Conservation (phyloP, 257 asterid genomes). For the Solanum appendiculatum region DNA sequence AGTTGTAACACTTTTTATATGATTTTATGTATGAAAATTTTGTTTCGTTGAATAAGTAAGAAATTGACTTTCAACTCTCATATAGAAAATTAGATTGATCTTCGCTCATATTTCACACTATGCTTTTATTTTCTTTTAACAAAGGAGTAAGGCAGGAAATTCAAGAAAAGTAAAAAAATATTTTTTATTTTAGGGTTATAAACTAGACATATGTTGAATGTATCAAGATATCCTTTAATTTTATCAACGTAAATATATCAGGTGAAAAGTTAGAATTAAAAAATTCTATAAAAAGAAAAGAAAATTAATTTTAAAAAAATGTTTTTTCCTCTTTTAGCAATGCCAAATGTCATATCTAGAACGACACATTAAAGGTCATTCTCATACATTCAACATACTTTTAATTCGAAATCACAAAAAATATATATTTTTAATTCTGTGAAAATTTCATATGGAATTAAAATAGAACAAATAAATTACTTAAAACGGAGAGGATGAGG, state of each 20-base stretch:
- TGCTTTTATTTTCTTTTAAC: neutral
- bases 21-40: neutral
- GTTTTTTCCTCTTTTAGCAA: no score
- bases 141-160: neutral
- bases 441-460: no score
- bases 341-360: neutral
- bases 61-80: neutral
- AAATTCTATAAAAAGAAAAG: no score
- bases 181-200: no score
- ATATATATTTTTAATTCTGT: fast-evolving
- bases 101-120: neutral
- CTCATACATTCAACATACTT: no score
- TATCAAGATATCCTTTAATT: no score
- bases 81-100: neutral
- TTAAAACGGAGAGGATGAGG: neutral
- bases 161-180: neutral
- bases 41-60: neutral
- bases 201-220: no score
- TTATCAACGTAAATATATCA: neutral
- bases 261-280: no score
- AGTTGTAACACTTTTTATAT: neutral
- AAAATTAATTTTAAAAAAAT: no score
- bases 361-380: no score
- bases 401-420: no score
- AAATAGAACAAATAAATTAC: no score